phyloP scores from a whole-genome alignment of 169 alveolate genomes.

The Cryptosporidium felis region DNA sequence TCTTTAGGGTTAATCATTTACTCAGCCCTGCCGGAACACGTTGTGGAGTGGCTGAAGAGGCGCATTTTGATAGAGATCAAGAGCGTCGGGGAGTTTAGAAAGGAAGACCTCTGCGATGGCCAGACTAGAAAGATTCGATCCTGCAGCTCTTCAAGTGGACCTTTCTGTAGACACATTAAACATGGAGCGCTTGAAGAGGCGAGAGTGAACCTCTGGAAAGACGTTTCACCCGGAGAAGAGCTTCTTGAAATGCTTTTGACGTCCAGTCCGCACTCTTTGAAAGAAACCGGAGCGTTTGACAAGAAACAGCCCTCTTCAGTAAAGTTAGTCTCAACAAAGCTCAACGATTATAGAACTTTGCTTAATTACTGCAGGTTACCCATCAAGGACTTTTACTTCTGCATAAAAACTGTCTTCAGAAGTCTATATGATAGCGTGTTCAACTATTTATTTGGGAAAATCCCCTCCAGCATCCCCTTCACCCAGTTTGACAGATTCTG shows the following conservation, averaged over 20 bases:
- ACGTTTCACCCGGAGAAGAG: too few species aligned
- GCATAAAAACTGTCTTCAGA: background rate
- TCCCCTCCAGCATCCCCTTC: too few species aligned
- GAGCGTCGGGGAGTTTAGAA: background rate
- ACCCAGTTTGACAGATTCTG: too few species aligned
- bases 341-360: background rate
- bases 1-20: background rate
- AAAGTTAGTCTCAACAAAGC: background rate
- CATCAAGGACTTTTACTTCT: background rate
- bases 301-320: too few species aligned
- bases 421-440: background rate
- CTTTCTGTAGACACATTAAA: slow-evolving; percentile 7
- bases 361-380: background rate
- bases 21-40: slow-evolving; percentile 56
- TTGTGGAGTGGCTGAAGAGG: slow-evolving; percentile 48
- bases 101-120: background rate
- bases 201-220: too few species aligned
- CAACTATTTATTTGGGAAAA: too few species aligned
- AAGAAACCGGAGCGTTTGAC: too few species aligned
- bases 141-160: slow-evolving; percentile 36
- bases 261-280: too few species aligned
- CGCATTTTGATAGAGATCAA: slow-evolving; percentile 13
- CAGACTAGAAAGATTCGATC: background rate
- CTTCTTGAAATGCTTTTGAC: too few species aligned
- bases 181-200: too few species aligned